phyloP scores from a whole-genome alignment of 2,329 filamentous ascomycete species.

The Colletotrichum lini region DNA sequence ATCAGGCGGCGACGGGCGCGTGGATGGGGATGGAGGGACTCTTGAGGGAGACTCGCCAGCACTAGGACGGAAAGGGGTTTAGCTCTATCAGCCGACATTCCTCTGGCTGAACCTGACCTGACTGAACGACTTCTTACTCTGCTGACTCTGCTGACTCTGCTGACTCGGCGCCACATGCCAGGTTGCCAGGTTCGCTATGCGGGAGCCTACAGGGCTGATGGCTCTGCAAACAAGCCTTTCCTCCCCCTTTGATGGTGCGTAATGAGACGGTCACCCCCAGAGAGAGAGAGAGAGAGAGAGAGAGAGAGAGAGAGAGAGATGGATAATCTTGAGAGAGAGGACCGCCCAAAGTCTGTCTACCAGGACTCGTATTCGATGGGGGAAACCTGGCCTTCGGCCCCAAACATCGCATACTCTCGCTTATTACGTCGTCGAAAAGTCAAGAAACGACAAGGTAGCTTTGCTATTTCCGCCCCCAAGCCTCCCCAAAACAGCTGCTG shows the following conservation, averaged over 20 bases:
- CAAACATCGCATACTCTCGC: background rate
- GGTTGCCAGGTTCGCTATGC: background rate
- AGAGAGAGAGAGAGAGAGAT: no score
- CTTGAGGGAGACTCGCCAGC: background rate
- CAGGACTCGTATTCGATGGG: conserved; percentile 7
- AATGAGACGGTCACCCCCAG: no score
- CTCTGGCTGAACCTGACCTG: conserved; percentile 4
- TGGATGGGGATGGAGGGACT: background rate
- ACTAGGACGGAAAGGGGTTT: background rate
- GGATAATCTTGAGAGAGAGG: background rate
- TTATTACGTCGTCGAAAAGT: background rate
- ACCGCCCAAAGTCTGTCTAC: conserved; percentile 5
- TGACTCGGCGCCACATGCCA: conserved; percentile 6
- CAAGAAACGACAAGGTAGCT: no score
- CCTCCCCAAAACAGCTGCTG: no score
- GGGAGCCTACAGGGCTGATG: conserved; percentile 23
- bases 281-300: no score
- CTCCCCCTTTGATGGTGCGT: background rate
- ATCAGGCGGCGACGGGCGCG: background rate
- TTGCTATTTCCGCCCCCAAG: no score
- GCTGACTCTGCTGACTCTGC: no score
- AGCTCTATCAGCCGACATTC: conserved; percentile 11
- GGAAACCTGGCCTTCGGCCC: conserved; percentile 1
- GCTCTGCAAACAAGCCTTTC: conserved; percentile 19
- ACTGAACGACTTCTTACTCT: no score